Conservation (phyloP, 2,329 filamentous ascomycete species). For the Podosphaera xanthii region DNA sequence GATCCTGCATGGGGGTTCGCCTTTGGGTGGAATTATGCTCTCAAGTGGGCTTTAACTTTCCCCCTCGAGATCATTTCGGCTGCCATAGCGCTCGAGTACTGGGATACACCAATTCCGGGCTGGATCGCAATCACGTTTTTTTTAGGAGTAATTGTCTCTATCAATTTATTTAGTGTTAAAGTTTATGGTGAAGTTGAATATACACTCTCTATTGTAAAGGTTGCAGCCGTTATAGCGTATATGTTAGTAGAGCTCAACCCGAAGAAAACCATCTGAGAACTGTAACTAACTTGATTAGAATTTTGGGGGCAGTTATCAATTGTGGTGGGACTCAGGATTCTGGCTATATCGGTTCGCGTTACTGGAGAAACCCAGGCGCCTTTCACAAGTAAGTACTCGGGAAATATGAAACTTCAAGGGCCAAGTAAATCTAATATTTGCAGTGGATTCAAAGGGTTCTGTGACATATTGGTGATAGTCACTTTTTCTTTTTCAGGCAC, state of each 20-base stretch:
- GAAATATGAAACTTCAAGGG: neutral
- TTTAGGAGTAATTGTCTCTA: slow-evolving; percentile 46
- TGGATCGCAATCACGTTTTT: slow-evolving; percentile 73
- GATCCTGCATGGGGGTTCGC: slow-evolving; percentile 90
- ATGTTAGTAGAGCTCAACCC: slow-evolving; percentile 33
- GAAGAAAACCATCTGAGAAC: neutral
- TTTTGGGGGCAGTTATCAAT: slow-evolving; percentile 71
- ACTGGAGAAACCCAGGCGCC: slow-evolving; percentile 59
- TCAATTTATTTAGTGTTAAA: slow-evolving; percentile 75
- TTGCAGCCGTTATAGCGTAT: slow-evolving; percentile 70
- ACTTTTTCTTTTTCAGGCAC: slow-evolving; percentile 61
- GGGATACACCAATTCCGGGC: slow-evolving; percentile 51
- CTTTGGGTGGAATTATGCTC: slow-evolving; percentile 84
- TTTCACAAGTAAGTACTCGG: slow-evolving; percentile 32
- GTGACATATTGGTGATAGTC: slow-evolving; percentile 52
- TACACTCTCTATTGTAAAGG: slow-evolving; percentile 67
- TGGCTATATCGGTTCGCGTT: slow-evolving; percentile 60
- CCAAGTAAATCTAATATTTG: neutral
- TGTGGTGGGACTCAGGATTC: slow-evolving; percentile 53
- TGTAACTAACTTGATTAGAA: slow-evolving; percentile 23
- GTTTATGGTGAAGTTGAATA: slow-evolving; percentile 84
- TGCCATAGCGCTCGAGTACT: slow-evolving; percentile 63
- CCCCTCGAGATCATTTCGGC: slow-evolving; percentile 75
- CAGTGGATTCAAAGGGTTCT: slow-evolving; percentile 53
- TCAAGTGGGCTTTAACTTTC: slow-evolving; percentile 68